Evolutionary conservation across 495 filamentous ascomycete species (phyloP).

Genomic region (Penicillium odoratum): DNA sequence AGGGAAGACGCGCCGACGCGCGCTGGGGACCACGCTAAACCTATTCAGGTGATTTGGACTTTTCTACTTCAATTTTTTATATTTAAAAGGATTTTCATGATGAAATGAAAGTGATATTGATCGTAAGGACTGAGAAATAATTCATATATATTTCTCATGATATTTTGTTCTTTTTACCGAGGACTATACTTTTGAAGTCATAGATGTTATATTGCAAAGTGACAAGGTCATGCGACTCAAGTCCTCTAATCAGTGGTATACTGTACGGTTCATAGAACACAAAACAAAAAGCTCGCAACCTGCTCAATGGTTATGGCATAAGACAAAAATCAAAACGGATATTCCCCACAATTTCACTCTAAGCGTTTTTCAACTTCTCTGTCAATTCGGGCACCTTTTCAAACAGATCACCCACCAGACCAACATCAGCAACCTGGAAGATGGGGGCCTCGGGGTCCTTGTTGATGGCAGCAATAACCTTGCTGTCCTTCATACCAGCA

Average conservation of each 20-base stretch:
- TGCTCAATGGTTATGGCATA: constrained; percentile 30
- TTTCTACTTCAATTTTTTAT: not conserved
- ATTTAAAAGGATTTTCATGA: not conserved
- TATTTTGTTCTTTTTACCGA: no score
- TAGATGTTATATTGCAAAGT: constrained; percentile 16
- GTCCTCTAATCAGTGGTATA: constrained; percentile 33
- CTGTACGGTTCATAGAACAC: constrained; percentile 28
- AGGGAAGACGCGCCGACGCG: constrained; percentile 34
- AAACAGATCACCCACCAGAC: constrained; percentile 92
- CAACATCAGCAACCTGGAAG: constrained; percentile 96
- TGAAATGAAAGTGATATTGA: no score
- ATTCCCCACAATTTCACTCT: constrained; percentile 28
- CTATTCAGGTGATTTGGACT: constrained; percentile 15
- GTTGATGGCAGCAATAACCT: constrained; percentile 98
- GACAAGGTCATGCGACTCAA: constrained; percentile 15
- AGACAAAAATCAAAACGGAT: constrained; percentile 18
- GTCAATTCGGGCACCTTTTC: constrained; percentile 94
- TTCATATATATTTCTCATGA: no score
- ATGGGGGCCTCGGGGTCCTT: constrained; percentile 97
- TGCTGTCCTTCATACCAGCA: constrained; percentile 99
- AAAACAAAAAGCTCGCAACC: constrained; percentile 19
- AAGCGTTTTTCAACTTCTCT: constrained; percentile 76
- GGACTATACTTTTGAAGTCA: not conserved
- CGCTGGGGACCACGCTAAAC: constrained; percentile 35
- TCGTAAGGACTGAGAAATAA: no score